Evolutionary conservation across 148 eudicot species (phyloP), one percentile per base, ranked within the genome.

Genomic region (Silene uniflora): DNA sequence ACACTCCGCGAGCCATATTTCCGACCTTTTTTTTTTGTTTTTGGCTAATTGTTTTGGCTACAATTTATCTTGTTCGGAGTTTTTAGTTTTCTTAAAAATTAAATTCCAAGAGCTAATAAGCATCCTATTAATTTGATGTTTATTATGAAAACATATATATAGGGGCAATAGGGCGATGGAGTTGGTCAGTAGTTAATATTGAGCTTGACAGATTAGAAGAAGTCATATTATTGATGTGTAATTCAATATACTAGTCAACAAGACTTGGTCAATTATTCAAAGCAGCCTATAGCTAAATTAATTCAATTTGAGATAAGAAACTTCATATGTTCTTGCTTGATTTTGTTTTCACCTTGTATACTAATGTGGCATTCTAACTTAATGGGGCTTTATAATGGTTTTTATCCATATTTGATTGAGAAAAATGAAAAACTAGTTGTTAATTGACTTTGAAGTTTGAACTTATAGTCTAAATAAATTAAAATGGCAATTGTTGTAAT

Each of bases 1-100:
- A 8, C 18, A 77, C 61, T 17, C 84, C 84, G 17, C 23, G 9
- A 23, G 73, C 23, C 74, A 60, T 79, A 19, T 55, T 32, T 42
- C 59, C 22, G 13, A 23, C 0, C 4, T 32, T 32, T 3, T 32
- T 2, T 78, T 25, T 0, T 44, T n/a, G n/a, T n/a, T n/a, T n/a
- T n/a, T n/a, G n/a, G 18, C 1, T 14, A 61, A 4, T 10, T 46
- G 0, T 49, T 18, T 71, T 74, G 17, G 13, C 17, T 32, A 32
- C 35, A 3, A 32, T 32, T 32, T n/a, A n/a, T n/a, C n/a, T n/a
- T n/a, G n/a, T 32, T 2, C 2, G 1, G 1, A 1, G 29, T 27
- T 2, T 32, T 32, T 2, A 32, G 0, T 32, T 32, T 32, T 4
- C 5, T 32, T 32, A 3, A 2, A 32, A 32, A 12, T 5, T 7